A percentile compares a stretch with the other conserved stretches of the same genome.
These are phyloP conservation scores for Fusarium hostae DNA, from an alignment of 2,329 filamentous ascomycete species.

Conservation along the genomic window DNA sequence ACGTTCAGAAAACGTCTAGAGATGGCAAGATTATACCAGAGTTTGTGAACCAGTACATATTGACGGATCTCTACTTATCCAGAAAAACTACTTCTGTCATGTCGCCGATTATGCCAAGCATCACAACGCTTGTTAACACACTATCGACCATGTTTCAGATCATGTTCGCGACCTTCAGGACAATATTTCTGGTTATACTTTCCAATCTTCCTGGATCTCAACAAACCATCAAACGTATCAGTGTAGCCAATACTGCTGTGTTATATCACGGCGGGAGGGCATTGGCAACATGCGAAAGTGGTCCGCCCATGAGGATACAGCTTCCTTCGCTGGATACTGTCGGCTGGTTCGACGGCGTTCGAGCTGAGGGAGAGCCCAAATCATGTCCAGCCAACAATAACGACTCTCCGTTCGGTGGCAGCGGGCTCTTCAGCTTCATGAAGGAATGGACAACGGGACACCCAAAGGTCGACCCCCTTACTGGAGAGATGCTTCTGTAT, in stretches of 20 bases:
- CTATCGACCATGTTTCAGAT: slow-evolving; percentile 39
- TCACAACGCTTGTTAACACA: slow-evolving; percentile 72
- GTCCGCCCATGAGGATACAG: slow-evolving; percentile 73
- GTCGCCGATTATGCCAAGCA: slow-evolving; percentile 72
- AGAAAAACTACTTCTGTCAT: slow-evolving; percentile 58
- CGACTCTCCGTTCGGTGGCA: slow-evolving; percentile 60
- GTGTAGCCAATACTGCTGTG: slow-evolving; percentile 75
- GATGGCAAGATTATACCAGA: slow-evolving; percentile 61
- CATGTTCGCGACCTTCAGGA: slow-evolving; percentile 1
- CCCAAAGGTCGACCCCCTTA: slow-evolving; percentile 72
- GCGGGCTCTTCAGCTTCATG: slow-evolving; percentile 69
- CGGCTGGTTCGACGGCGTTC: slow-evolving; percentile 74
- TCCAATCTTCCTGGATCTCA: slow-evolving; percentile 48
- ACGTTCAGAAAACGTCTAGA: slow-evolving; percentile 58
- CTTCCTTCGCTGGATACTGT: slow-evolving; percentile 74
- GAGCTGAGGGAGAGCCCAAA: slow-evolving; percentile 61
- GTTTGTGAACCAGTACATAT: slow-evolving; percentile 76
- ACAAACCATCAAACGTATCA: slow-evolving; percentile 72
- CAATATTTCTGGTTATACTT: slow-evolving; percentile 54
- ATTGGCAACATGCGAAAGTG: slow-evolving; percentile 76
- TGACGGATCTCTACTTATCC: slow-evolving; percentile 73
- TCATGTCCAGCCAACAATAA: rapidly evolving
- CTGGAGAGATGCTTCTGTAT: slow-evolving; percentile 74
- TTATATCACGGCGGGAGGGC: slow-evolving; percentile 76
- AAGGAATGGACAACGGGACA: slow-evolving; percentile 78